phyloP scores from a whole-genome alignment of 495 filamentous ascomycete species.

The Podospora bellae-mahoneyi region DNA sequence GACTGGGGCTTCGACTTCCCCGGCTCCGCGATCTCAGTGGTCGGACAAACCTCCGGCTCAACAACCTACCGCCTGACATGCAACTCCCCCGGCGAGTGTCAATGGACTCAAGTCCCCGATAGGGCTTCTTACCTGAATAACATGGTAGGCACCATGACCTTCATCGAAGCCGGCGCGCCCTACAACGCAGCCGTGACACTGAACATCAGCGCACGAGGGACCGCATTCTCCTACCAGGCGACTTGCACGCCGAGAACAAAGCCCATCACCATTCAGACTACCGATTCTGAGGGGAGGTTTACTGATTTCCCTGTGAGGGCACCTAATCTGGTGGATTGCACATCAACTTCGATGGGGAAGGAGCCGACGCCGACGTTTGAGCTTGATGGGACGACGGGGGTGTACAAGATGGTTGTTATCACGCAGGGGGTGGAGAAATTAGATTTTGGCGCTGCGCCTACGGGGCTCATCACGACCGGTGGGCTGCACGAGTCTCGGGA shows the following conservation, averaged over 20 bases:
- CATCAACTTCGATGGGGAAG: neutral
- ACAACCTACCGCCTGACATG: slow-evolving; percentile 1
- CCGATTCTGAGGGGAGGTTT: neutral
- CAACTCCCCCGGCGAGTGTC: neutral
- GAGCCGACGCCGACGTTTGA: neutral
- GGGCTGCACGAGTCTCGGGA: too few relatives aligned
- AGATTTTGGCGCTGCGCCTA: too few relatives aligned
- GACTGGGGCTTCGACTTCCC: slow-evolving; percentile 1
- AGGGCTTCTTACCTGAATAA: neutral
- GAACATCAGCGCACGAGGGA: neutral
- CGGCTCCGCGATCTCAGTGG: neutral
- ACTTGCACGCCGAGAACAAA: neutral
- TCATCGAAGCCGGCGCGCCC: neutral
- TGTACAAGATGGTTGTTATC: neutral
- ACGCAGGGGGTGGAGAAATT: neutral
- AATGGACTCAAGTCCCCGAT: neutral
- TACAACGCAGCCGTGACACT: neutral
- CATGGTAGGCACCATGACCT: slow-evolving; percentile 1
- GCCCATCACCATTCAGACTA: neutral
- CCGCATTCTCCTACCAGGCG: neutral
- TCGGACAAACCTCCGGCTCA: neutral
- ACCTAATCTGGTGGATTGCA: neutral
- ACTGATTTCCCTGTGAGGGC: neutral
- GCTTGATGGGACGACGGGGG: neutral
- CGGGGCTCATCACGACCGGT: too few relatives aligned